Conservation (phyloP, 257 asterid genomes). For the Solanum chiquidenum region DNA sequence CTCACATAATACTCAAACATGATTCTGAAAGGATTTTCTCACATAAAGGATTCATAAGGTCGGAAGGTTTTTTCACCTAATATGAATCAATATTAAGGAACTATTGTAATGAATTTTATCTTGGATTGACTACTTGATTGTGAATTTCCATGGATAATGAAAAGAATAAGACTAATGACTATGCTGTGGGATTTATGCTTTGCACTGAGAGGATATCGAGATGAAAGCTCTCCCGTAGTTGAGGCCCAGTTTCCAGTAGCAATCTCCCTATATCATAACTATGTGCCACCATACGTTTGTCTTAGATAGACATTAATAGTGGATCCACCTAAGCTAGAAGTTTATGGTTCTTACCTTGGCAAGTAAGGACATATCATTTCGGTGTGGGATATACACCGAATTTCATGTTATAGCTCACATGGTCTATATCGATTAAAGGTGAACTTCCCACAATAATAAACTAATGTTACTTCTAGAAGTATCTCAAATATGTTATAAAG, state of each 20-base stretch:
- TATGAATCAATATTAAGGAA: background rate
- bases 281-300: background rate
- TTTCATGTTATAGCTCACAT: too few species aligned
- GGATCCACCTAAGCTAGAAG: background rate
- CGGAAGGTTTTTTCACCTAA: background rate
- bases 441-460: too few species aligned
- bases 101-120: background rate
- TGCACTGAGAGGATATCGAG: background rate
- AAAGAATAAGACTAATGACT: background rate
- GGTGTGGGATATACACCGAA: too few species aligned
- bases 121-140: background rate
- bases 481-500: too few species aligned
- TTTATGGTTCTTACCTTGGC: background rate
- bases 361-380: too few species aligned
- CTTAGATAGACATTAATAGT: background rate
- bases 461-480: too few species aligned
- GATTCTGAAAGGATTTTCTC: too few species aligned
- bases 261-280: background rate
- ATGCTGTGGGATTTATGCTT: background rate
- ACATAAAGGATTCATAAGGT: background rate
- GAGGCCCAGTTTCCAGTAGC: background rate
- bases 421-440: too few species aligned
- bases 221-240: background rate
- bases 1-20: background rate
- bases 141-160: background rate